Evolutionary conservation across 192 early-diverging fungal species (phyloP).

Genomic region (Backusella luteola): DNA sequence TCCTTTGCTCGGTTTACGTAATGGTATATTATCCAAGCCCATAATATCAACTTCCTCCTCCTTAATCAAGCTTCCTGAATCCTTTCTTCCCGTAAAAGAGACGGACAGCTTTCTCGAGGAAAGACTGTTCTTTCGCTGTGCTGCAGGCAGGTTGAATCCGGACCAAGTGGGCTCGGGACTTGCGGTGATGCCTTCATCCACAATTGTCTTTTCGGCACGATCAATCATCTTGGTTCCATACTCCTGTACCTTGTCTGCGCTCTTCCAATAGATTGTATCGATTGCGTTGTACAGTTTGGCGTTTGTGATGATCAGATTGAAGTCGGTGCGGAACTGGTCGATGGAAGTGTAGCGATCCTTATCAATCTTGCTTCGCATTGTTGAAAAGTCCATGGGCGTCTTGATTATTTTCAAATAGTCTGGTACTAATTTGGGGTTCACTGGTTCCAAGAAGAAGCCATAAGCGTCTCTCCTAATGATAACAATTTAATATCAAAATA

Average conservation of each 20-base stretch:
- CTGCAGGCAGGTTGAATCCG: background rate
- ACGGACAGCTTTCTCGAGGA: slow-evolving; percentile 6
- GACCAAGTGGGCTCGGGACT: background rate
- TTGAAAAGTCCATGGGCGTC: slow-evolving; percentile 89
- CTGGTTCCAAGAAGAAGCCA: slow-evolving; percentile 85
- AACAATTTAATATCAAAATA: background rate
- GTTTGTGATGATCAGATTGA: slow-evolving; percentile 76
- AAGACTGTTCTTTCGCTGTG: background rate
- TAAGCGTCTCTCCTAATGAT: slow-evolving; percentile 74
- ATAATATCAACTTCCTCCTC: slow-evolving; percentile 45
- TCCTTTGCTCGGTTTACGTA: slow-evolving; percentile 13
- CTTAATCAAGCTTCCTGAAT: slow-evolving; percentile 20
- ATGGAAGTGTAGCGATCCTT: slow-evolving; percentile 60
- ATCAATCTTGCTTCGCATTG: slow-evolving; percentile 76
- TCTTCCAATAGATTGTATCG: slow-evolving; percentile 77
- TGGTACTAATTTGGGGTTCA: slow-evolving; percentile 68
- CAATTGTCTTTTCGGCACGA: slow-evolving; percentile 44
- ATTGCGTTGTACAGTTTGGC: slow-evolving; percentile 82
- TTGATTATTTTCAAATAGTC: slow-evolving; percentile 84
- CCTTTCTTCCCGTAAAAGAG: background rate
- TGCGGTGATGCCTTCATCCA: background rate
- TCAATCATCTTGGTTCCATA: slow-evolving; percentile 74
- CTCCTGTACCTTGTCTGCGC: slow-evolving; percentile 73
- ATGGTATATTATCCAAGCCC: slow-evolving; percentile 21
- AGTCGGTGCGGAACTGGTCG: slow-evolving; percentile 73